Evolutionary conservation across 306 rosid species (phyloP).

Genomic region (Quercus aquifolioides): DNA sequence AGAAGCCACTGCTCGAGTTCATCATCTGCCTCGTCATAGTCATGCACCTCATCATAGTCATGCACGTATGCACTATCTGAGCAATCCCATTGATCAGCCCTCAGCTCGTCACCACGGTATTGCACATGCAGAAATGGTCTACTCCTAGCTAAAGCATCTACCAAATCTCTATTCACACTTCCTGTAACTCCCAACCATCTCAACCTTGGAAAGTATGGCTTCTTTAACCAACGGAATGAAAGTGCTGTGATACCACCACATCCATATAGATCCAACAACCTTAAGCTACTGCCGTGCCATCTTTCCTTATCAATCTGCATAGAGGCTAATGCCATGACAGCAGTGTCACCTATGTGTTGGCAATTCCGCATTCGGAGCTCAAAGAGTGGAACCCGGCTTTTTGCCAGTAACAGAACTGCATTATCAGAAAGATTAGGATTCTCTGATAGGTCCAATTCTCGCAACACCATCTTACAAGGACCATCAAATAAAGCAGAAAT

Average conservation of each 20-base stretch:
- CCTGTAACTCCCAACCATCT: slow-evolving; percentile 92
- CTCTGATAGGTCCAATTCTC: slow-evolving; percentile 85
- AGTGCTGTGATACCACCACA: slow-evolving; percentile 85
- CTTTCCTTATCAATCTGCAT: slow-evolving; percentile 72
- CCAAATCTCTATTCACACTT: slow-evolving; percentile 67
- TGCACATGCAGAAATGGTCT: slow-evolving; percentile 84
- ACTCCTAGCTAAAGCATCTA: slow-evolving; percentile 80
- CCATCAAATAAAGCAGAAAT: slow-evolving; percentile 68
- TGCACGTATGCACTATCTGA: slow-evolving; percentile 49
- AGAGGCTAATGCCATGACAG: slow-evolving; percentile 88
- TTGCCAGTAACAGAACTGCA: slow-evolving; percentile 63
- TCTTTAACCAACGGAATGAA: slow-evolving; percentile 85
- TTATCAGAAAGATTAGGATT: slow-evolving; percentile 80
- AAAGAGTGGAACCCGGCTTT: slow-evolving; percentile 51
- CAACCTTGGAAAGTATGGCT: slow-evolving; percentile 89
- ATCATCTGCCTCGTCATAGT: slow-evolving; percentile 25
- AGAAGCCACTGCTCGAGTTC: slow-evolving; percentile 85
- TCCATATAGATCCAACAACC: slow-evolving; percentile 74
- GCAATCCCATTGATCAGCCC: slow-evolving; percentile 57
- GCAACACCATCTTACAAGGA: slow-evolving; percentile 46
- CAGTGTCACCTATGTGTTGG: slow-evolving; percentile 76
- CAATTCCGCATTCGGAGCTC: slow-evolving; percentile 84
- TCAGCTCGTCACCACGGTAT: slow-evolving; percentile 83
- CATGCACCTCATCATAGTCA: slow-evolving; percentile 58
- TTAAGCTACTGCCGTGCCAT: slow-evolving; percentile 70